A percentile compares a stretch with the other conserved stretches of the same genome.
These are phyloP conservation scores for Suillus subaureus DNA, from an alignment of 768 basidiomycete genomes.

Conservation along the genomic window DNA sequence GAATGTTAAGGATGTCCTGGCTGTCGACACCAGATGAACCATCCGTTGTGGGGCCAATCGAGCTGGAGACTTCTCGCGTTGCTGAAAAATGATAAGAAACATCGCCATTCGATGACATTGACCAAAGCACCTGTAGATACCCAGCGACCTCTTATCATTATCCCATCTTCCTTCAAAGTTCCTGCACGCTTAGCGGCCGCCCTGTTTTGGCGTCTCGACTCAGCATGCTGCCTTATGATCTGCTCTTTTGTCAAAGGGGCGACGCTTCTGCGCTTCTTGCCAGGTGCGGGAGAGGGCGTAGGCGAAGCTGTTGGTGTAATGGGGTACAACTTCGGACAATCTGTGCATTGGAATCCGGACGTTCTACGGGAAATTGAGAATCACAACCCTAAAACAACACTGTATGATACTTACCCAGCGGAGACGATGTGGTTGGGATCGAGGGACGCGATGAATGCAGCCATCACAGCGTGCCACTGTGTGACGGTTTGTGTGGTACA, in stretches of 20 bases:
- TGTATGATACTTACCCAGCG: background rate
- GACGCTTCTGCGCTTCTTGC: slow-evolving; percentile 40
- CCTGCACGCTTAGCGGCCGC: slow-evolving; percentile 36
- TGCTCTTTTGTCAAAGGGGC: slow-evolving; percentile 48
- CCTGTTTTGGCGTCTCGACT: slow-evolving; percentile 47
- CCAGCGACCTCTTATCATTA: slow-evolving; percentile 64
- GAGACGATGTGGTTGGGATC: slow-evolving; percentile 63
- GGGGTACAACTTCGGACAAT: slow-evolving; percentile 59
- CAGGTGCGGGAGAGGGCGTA: slow-evolving; percentile 42
- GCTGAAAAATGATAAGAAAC: slow-evolving; percentile 31
- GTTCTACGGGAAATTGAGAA: slow-evolving; percentile 32
- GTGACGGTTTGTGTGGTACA: slow-evolving; percentile 55
- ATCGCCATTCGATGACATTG: background rate
- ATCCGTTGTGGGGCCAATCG: slow-evolving; percentile 55
- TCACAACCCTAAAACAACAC: background rate
- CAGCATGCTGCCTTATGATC: slow-evolving; percentile 51
- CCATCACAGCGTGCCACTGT: slow-evolving; percentile 54
- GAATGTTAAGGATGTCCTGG: slow-evolving; percentile 62
- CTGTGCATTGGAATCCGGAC: slow-evolving; percentile 60
- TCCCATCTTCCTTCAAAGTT: slow-evolving; percentile 37
- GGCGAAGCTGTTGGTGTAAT: slow-evolving; percentile 36
- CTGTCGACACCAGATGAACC: slow-evolving; percentile 69
- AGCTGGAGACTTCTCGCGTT: slow-evolving; percentile 48
- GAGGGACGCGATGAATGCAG: slow-evolving; percentile 62
- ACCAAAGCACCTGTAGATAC: slow-evolving; percentile 48